These are phyloP conservation scores for Pleurotus djamor DNA, from an alignment of 768 basidiomycete species.

Conservation along the genomic window DNA sequence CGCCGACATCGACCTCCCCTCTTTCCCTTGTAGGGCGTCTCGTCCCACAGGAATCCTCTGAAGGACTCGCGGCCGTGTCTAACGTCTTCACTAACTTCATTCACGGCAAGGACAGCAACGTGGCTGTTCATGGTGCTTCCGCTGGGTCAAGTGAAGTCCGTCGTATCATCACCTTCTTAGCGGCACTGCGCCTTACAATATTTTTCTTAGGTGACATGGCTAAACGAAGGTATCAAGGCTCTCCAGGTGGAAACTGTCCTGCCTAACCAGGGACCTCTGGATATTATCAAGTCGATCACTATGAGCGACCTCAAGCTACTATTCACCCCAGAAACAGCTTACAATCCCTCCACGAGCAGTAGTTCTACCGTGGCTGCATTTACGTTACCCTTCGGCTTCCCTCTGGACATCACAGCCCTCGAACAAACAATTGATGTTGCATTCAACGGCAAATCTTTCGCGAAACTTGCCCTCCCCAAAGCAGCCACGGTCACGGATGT, in stretches of 20 bases:
- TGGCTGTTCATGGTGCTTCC: constrained; percentile 56
- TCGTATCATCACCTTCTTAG: background rate
- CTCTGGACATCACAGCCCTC: constrained; percentile 61
- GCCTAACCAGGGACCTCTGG: constrained; percentile 58
- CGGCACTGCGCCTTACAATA: background rate
- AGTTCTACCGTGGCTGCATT: constrained; percentile 61
- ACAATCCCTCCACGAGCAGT: constrained; percentile 56
- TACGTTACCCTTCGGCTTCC: constrained; percentile 67
- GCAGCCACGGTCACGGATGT: constrained; percentile 60
- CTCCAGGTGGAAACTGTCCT: constrained; percentile 57
- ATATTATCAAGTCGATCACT: constrained; percentile 62
- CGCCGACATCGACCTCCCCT: constrained; percentile 48
- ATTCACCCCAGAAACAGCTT: constrained; percentile 59
- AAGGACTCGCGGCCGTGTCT: constrained; percentile 59
- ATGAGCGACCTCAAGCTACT: constrained; percentile 58
- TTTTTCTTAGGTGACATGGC: constrained; percentile 62
- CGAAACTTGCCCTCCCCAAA: constrained; percentile 57
- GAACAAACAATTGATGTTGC: constrained; percentile 58
- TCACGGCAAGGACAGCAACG: constrained; percentile 59
- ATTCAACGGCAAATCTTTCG: constrained; percentile 52
- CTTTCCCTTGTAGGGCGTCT: constrained; percentile 62
- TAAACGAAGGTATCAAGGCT: constrained; percentile 67
- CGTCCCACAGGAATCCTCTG: constrained; percentile 51
- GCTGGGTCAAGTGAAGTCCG: constrained; percentile 57
- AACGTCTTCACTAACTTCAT: constrained; percentile 71